Evolutionary conservation across 2,329 filamentous ascomycete species (phyloP).

Genomic region (Sporothrix mexicana): DNA sequence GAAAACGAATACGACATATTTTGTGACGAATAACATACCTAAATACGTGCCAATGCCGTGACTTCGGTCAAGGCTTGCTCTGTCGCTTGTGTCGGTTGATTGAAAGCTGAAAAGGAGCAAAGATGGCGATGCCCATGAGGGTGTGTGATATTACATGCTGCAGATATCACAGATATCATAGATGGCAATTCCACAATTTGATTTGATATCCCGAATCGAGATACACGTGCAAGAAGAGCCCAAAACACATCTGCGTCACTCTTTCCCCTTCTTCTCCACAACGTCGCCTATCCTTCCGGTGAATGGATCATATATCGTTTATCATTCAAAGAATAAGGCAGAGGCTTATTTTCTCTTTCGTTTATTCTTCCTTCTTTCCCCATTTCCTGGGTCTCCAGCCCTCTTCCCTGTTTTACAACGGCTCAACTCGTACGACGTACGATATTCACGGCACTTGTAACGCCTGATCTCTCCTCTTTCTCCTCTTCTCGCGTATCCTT

Average conservation of each 20-base stretch:
- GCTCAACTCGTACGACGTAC: conserved; percentile 11
- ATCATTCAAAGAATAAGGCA: not conserved
- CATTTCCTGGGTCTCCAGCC: not conserved
- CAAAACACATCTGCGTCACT: not conserved
- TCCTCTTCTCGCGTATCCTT: not conserved
- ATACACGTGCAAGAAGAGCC: not conserved
- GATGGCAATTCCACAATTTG: not conserved
- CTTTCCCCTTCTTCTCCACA: not conserved
- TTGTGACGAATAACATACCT: not conserved
- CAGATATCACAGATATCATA: not conserved
- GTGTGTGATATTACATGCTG: not conserved
- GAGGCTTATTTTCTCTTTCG: not conserved
- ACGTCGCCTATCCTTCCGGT: not conserved
- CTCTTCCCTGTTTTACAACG: not conserved
- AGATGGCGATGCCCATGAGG: not conserved
- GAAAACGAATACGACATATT: not conserved
- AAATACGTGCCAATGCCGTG: too few relatives aligned
- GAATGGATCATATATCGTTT: not conserved
- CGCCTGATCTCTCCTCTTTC: not conserved
- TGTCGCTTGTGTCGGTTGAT: not conserved
- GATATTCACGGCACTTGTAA: not conserved
- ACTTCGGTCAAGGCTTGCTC: too few relatives aligned
- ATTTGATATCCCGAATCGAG: not conserved
- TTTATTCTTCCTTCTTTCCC: conserved; percentile 17
- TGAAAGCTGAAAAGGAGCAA: conserved; percentile 11